These are phyloP conservation scores for Pleurotus giganteus DNA, from an alignment of 768 basidiomycete genomes.

Conservation along the genomic window DNA sequence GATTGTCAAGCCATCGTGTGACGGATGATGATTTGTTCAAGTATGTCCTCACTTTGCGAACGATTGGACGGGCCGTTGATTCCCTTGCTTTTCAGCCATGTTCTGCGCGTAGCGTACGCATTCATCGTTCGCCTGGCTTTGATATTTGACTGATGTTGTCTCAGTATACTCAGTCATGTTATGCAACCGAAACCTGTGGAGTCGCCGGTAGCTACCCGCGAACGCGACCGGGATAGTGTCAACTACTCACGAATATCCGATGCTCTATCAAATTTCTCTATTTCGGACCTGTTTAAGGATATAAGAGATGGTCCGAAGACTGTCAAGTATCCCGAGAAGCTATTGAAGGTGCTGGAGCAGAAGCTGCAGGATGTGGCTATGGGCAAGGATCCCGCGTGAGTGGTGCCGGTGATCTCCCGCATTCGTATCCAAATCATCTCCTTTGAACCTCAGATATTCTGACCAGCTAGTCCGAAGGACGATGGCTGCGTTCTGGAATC, in stretches of 20 bases:
- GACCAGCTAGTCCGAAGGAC: constrained; percentile 88
- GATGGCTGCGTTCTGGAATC: constrained; percentile 90
- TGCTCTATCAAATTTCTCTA: constrained; percentile 56
- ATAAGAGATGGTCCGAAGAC: constrained; percentile 76
- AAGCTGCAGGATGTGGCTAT: constrained; percentile 90
- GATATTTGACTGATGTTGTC: constrained; percentile 11
- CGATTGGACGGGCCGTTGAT: constrained; percentile 9
- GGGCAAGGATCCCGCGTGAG: constrained; percentile 88
- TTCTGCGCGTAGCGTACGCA: constrained; percentile 80
- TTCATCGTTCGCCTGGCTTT: constrained; percentile 13
- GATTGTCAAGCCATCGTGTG: constrained; percentile 72
- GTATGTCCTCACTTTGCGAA: constrained; percentile 37
- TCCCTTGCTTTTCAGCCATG: constrained; percentile 51
- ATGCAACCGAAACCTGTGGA: constrained; percentile 57
- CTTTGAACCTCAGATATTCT: constrained; percentile 59
- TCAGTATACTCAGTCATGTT: constrained; percentile 71
- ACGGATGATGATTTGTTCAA: constrained; percentile 86
- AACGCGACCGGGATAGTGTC: constrained; percentile 52
- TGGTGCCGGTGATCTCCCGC: constrained; percentile 17
- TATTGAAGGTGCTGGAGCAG: constrained; percentile 87
- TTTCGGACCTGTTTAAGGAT: constrained; percentile 82
- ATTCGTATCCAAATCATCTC: constrained; percentile 6
- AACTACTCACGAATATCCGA: constrained; percentile 63
- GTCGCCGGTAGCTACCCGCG: constrained; percentile 30
- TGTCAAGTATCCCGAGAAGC: constrained; percentile 92